Percentiles rank a stretch among this genome's conserved stretches.
These are phyloP conservation scores for Ustilaginoidea virens DNA, from an alignment of 2,329 filamentous ascomycete species.

Conservation along the genomic window DNA sequence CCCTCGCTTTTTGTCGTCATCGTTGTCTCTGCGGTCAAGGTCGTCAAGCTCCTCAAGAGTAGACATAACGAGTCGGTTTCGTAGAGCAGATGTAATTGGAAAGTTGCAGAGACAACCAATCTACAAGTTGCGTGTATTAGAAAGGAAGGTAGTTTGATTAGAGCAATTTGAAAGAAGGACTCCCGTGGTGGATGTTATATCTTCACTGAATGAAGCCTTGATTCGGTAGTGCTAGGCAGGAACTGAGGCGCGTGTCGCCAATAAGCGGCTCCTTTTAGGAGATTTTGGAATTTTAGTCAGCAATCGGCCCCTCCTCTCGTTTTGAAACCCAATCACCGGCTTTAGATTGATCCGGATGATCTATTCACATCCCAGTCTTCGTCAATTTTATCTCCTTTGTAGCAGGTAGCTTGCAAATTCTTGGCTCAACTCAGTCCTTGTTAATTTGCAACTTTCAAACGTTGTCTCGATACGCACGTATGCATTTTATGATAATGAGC, in stretches of 20 bases:
- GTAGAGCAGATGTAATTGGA: not conserved
- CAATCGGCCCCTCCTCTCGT: too few species aligned
- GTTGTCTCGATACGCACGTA: too few species aligned
- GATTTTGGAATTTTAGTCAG: not conserved
- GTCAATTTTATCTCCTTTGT: too few species aligned
- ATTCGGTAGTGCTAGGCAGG: not conserved
- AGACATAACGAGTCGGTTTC: slow-evolving; percentile 44
- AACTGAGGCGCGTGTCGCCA: not conserved
- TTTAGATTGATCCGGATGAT: slow-evolving; percentile 1
- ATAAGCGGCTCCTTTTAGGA: not conserved
- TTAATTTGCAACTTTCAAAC: too few species aligned
- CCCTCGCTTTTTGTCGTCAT: slow-evolving; percentile 39
- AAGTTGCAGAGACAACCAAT: too few species aligned
- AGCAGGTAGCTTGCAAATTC: too few species aligned
- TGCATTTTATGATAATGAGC: too few species aligned
- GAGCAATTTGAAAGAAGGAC: too few species aligned
- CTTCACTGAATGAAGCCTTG: too few species aligned
- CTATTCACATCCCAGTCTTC: not conserved
- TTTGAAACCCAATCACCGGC: not conserved
- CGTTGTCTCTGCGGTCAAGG: slow-evolving; percentile 65
- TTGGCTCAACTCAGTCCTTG: too few species aligned
- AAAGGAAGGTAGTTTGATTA: not conserved
- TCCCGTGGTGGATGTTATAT: too few species aligned
- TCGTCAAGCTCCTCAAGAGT: slow-evolving; percentile 87
- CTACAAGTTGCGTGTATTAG: too few species aligned